Conservation (phyloP, 2,329 filamentous ascomycete genomes). For the Cryphonectria naterciae region DNA sequence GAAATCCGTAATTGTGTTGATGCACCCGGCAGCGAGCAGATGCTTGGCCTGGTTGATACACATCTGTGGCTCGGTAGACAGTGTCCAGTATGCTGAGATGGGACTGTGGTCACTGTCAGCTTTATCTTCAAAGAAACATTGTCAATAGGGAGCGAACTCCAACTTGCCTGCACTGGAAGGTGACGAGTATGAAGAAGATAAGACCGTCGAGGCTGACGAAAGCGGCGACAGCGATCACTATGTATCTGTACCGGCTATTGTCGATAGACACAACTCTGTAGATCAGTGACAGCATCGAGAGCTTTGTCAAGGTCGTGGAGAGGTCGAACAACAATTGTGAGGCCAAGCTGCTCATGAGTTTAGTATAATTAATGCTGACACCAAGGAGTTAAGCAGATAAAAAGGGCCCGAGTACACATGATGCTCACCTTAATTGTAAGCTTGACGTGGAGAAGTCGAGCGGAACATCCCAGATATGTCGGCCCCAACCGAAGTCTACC, state of each 20-base stretch:
- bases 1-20: slow-evolving; percentile 65
- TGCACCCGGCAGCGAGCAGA: slow-evolving; percentile 57
- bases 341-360: slow-evolving; percentile 34
- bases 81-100: slow-evolving; percentile 44
- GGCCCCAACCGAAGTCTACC: slow-evolving; percentile 37
- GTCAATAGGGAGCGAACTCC: slow-evolving; percentile 21
- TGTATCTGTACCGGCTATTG: slow-evolving; percentile 36
- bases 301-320: slow-evolving; percentile 44
- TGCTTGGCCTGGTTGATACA: slow-evolving; percentile 56
- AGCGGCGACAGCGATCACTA: slow-evolving; percentile 37
- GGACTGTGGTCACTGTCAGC: slow-evolving; percentile 37
- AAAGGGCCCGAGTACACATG: not conserved
- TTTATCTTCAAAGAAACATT: not conserved
- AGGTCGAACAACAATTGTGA: slow-evolving; percentile 43
- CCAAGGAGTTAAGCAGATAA: not conserved
- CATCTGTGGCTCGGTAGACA: slow-evolving; percentile 39
- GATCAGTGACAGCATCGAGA: slow-evolving; percentile 46
- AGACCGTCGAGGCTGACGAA: slow-evolving; percentile 39
- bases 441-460: slow-evolving; percentile 30
- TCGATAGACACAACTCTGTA: slow-evolving; percentile 42
- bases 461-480: slow-evolving; percentile 42
- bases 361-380: slow-evolving; percentile 7
- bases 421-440: slow-evolving; percentile 37
- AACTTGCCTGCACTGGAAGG: slow-evolving; percentile 45
- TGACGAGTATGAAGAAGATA: slow-evolving; percentile 42